Evolutionary conservation across 345 rosid genomes (phyloP).

Genomic region (Reutealis trisperma): DNA sequence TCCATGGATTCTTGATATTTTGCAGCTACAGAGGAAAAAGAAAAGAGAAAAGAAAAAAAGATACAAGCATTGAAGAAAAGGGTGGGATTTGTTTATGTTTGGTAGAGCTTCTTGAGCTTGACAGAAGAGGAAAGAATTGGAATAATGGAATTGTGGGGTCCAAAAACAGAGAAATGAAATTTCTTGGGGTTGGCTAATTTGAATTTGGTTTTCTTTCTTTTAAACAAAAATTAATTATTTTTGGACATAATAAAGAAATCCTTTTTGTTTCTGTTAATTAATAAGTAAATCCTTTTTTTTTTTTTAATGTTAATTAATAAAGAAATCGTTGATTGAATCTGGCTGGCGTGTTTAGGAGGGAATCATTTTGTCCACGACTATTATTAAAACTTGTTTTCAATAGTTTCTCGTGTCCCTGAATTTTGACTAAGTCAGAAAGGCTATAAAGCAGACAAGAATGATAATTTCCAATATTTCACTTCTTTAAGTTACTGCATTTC

Average conservation of each 20-base stretch:
- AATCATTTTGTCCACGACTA: slow-evolving; percentile 21
- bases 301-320: too few relatives aligned
- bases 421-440: slow-evolving; percentile 16
- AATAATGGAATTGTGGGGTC: slow-evolving; percentile 27
- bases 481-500: too few relatives aligned
- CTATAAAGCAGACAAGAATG: background rate
- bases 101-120: slow-evolving; percentile 21
- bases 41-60: too few relatives aligned
- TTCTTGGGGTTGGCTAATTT: background rate
- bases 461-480: too few relatives aligned
- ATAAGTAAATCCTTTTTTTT: too few relatives aligned
- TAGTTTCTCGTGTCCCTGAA: background rate
- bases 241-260: too few relatives aligned
- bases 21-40: background rate
- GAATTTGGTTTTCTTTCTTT: background rate
- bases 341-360: slow-evolving; percentile 28
- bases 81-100: background rate
- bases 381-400: background rate
- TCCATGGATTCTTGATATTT: slow-evolving; percentile 46
- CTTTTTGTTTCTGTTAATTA: too few relatives aligned
- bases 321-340: slow-evolving; percentile 7
- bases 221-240: background rate
- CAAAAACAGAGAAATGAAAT: background rate
- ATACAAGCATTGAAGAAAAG: background rate
- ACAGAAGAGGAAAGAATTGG: slow-evolving; percentile 9